phyloP scores from a whole-genome alignment of 2,329 filamentous ascomycete species.

The Exophiala oligosperma region DNA sequence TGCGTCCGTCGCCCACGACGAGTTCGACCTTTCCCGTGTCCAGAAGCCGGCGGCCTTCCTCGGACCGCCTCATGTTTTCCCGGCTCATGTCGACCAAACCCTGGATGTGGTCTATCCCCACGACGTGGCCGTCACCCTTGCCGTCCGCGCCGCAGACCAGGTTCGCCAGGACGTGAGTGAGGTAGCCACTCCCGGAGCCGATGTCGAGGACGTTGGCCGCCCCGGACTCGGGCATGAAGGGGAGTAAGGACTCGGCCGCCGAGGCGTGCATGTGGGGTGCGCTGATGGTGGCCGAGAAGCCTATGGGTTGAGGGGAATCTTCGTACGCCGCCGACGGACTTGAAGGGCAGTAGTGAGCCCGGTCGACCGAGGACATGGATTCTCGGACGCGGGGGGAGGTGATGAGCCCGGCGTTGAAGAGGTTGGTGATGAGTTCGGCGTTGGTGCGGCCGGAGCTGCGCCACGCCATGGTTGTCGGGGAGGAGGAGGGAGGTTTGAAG shows the following conservation, averaged over 20 bases:
- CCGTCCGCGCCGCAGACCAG: slow-evolving; percentile 51
- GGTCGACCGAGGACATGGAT: slow-evolving; percentile 88
- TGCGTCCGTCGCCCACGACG: slow-evolving; percentile 71
- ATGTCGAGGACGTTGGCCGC: slow-evolving; percentile 66
- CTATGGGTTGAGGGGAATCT: slow-evolving; percentile 69
- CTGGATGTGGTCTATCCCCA: slow-evolving; percentile 74
- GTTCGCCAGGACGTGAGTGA: slow-evolving; percentile 85
- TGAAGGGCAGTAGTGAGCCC: slow-evolving; percentile 66
- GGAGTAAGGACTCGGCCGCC: slow-evolving; percentile 63
- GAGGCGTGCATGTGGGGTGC: slow-evolving; percentile 73
- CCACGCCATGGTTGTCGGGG: slow-evolving; percentile 74
- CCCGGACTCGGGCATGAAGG: slow-evolving; percentile 52
- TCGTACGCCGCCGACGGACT: slow-evolving; percentile 61
- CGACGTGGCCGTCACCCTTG: slow-evolving; percentile 54
- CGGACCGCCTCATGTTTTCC: slow-evolving; percentile 65
- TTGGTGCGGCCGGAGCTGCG: slow-evolving; percentile 76
- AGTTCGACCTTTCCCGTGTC: slow-evolving; percentile 67
- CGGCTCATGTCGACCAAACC: slow-evolving; percentile 63
- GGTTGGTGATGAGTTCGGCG: slow-evolving; percentile 72
- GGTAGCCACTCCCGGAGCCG: slow-evolving; percentile 75
- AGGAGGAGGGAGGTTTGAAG: not conserved
- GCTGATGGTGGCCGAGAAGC: slow-evolving; percentile 67
- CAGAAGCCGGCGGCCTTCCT: slow-evolving; percentile 60
- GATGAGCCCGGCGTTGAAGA: slow-evolving; percentile 71
- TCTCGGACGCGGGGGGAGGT: slow-evolving; percentile 68